Evolutionary conservation across 2,329 filamentous ascomycete species (phyloP).

Genomic region (Trichocomaceae sp.): DNA sequence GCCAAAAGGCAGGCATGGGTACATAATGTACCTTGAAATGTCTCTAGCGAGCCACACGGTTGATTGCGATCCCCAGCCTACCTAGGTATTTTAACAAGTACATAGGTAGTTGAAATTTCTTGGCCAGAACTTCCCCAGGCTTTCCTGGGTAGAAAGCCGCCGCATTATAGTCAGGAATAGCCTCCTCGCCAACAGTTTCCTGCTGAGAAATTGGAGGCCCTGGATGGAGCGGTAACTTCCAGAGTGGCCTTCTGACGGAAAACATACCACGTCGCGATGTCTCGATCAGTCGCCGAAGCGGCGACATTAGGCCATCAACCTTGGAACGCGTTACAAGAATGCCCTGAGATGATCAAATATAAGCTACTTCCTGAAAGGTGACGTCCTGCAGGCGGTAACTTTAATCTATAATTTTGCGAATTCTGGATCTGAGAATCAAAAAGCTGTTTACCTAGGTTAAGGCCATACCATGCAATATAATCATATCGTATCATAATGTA

Average conservation of each 20-base stretch:
- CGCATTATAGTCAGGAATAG: background rate
- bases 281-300: too few species aligned
- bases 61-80: slow-evolving; percentile 31
- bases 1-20: background rate
- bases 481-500: slow-evolving; percentile 8
- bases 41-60: slow-evolving; percentile 34
- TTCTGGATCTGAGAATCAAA: background rate
- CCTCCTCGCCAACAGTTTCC: slow-evolving; percentile 10
- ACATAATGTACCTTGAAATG: slow-evolving; percentile 13
- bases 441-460: background rate
- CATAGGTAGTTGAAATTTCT: slow-evolving; percentile 29
- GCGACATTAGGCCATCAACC: too few species aligned
- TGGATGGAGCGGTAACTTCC: too few species aligned
- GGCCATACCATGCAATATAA: background rate
- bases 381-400: too few species aligned
- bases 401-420: too few species aligned
- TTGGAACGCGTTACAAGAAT: too few species aligned
- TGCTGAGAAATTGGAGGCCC: background rate
- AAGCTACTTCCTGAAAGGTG: too few species aligned
- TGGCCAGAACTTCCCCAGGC: slow-evolving; percentile 26
- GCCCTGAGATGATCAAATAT: too few species aligned
- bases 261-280: too few species aligned
- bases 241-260: too few species aligned
- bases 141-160: slow-evolving; percentile 21
- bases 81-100: too few species aligned